A percentile compares a stretch with the other conserved stretches of the same genome.
Conservation (phyloP, 441 rosid genomes). For the Pelargonium cotyledonis region DNA sequence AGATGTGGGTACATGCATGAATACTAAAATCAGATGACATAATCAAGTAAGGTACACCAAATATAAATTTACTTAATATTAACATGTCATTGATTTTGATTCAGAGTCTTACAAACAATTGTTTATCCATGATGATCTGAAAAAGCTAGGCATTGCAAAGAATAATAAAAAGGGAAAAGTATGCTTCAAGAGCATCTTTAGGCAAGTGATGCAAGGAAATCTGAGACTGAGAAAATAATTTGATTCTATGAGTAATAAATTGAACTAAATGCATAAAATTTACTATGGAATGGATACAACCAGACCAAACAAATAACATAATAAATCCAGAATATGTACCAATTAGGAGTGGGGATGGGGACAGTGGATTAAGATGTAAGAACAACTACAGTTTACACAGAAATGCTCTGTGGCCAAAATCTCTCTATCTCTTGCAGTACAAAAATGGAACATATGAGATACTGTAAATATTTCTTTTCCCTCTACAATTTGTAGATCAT, state of each 20-base stretch:
- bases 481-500: neutral
- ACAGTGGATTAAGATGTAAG: neutral
- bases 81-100: neutral
- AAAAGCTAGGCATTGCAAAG: neutral
- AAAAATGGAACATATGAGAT: neutral
- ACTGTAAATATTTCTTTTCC: neutral
- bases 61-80: neutral
- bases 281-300: neutral
- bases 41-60: neutral
- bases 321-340: neutral
- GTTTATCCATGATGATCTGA: too few relatives aligned
- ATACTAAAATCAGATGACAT: neutral
- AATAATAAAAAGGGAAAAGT: neutral
- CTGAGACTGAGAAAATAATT: neutral
- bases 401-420: neutral
- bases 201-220: neutral
- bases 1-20: neutral
- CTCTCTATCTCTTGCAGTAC: neutral
- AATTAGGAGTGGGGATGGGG: neutral
- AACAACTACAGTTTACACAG: neutral
- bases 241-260: neutral
- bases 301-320: neutral
- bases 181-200: neutral
- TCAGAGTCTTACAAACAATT: too few relatives aligned
- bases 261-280: neutral